These are phyloP conservation scores for Annona cherimola DNA, from an alignment of 164 flowering plant species.

Conservation along the genomic window DNA sequence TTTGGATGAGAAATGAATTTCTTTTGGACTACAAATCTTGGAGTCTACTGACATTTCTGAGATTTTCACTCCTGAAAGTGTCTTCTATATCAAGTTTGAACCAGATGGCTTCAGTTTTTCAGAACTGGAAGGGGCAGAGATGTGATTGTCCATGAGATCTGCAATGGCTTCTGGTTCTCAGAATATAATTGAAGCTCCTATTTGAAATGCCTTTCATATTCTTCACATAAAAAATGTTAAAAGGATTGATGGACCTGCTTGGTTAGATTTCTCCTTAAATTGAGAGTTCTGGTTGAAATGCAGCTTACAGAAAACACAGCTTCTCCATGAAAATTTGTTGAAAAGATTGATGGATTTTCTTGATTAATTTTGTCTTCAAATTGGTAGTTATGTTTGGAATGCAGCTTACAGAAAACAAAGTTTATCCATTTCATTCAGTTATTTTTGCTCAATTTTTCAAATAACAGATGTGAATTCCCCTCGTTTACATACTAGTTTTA, in stretches of 20 bases:
- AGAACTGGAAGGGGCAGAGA: background rate
- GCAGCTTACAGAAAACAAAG: background rate
- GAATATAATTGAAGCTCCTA: no score
- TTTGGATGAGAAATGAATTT: background rate
- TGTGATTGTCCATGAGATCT: background rate
- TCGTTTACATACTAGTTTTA: background rate
- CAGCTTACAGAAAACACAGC: background rate
- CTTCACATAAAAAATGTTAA: no score
- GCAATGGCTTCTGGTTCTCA: no score
- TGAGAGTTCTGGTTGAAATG: background rate
- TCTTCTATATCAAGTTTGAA: background rate
- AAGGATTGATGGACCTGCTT: no score
- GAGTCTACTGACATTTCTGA: background rate
- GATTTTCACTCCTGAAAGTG: background rate
- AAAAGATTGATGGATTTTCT: no score
- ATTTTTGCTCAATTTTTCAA: background rate
- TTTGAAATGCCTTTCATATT: no score
- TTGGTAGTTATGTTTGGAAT: background rate
- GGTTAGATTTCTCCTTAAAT: background rate
- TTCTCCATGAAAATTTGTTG: no score
- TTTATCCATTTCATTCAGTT: background rate
- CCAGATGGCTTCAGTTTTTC: background rate
- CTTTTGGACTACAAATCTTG: no score
- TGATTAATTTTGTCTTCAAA: no score
- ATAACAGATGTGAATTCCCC: background rate